phyloP scores from a whole-genome alignment of 148 eudicot genomes.

The Rhododendron simsii region DNA sequence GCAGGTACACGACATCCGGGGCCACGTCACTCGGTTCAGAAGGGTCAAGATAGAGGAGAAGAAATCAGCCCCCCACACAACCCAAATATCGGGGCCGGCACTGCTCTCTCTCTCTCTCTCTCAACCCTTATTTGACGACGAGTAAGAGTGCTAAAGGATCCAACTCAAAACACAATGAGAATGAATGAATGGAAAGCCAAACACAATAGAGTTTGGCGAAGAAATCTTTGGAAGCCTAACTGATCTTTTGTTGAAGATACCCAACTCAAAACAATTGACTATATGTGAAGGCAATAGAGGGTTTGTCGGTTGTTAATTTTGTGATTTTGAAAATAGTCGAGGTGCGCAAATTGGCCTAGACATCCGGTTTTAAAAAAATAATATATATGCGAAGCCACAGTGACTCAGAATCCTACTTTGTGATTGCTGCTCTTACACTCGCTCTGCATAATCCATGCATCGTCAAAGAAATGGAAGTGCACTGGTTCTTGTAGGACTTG shows the following conservation, averaged over 20 bases:
- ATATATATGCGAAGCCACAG: too few relatives aligned
- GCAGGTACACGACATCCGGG: too few relatives aligned
- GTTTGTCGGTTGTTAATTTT: neutral
- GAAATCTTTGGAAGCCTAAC: neutral
- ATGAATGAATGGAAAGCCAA: neutral
- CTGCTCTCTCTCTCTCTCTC: neutral
- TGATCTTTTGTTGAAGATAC: neutral
- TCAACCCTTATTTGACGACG: neutral
- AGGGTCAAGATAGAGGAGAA: too few relatives aligned
- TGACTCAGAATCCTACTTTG: too few relatives aligned
- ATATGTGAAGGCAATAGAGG: neutral
- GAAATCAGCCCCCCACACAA: too few relatives aligned
- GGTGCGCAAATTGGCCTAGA: too few relatives aligned
- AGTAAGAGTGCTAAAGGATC: neutral
- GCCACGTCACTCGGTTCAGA: too few relatives aligned
- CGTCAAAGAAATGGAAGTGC: neutral
- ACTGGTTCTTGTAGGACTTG: neutral
- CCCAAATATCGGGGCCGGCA: too few relatives aligned
- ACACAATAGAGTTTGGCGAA: neutral
- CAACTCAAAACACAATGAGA: neutral
- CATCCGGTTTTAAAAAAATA: too few relatives aligned
- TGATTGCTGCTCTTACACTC: neutral
- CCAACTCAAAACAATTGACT: neutral
- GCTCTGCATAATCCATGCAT: too few relatives aligned
- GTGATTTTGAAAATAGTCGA: too few relatives aligned